Base-by-base conservation (phyloP, 2,329 filamentous ascomycete species). In the Neophaeococcomyces mojaviensis region DNA sequence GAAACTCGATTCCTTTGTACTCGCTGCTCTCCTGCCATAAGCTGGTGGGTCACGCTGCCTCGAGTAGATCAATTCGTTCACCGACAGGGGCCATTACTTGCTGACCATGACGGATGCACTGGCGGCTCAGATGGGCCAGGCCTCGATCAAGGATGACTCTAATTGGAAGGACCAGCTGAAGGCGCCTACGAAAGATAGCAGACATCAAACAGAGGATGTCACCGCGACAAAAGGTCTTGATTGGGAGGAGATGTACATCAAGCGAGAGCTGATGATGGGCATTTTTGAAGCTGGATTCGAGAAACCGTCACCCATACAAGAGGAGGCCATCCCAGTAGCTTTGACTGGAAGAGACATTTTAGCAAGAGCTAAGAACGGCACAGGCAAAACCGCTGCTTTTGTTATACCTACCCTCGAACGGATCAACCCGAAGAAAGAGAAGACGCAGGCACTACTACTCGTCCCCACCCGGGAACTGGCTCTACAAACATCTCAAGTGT, bases 241-340 rank as follows among this genome's bases (percentile, higher is more conserved):
- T 59, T 98, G 96, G 62, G 94, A 98, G 68, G 87, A 97, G 57
- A 96, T 98, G 65, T 86, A 85, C 56, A 83, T 98, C 59, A 95
- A 94, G 73, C 79, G 92, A 64, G 87, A 95, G 64, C 73, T 98
- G 51, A 80, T 98, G 71, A 98, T 97, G 90, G 92, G 92, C 52
- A 97, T 98, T 56, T 98, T 97, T 67, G 92, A 98, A 72, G 92
- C 92, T 57, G 92, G 92, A 53, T 98, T 96, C 67, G 92, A 98
- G 67, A 96, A 94, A 71, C 92, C 92, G 13, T 98, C 92, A 47
- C 92, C 92, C 9, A 98, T 98, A 59, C 92, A 98, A 79, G 92
- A 98, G 82, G 92, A 97, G 72, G 88, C 92, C 46, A 96, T 98
- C 61, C 92, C 92, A 39, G 90, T 98, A 55, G 92, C 92, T 41